Conservation (phyloP, 2,329 filamentous ascomycete genomes). For the Purpureocillium lavendulum region DNA sequence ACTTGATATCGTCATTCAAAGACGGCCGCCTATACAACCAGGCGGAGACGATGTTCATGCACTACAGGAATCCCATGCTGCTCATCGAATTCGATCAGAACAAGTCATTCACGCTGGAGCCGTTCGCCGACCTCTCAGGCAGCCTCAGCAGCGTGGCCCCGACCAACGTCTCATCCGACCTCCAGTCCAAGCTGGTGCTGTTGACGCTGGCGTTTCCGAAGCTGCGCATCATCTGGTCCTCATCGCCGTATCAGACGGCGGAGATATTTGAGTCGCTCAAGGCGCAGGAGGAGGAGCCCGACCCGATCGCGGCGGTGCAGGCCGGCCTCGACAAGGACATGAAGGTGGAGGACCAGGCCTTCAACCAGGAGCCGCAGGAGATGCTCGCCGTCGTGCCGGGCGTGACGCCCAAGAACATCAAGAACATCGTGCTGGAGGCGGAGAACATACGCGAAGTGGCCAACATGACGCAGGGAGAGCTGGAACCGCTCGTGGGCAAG, state of each 20-base stretch:
- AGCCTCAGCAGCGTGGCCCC: conserved; percentile 55
- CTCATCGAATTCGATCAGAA: conserved; percentile 97
- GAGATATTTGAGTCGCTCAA: conserved; percentile 96
- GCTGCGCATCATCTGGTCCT: conserved; percentile 89
- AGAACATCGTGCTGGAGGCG: conserved; percentile 61
- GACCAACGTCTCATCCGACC: conserved; percentile 53
- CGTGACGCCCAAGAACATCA: conserved; percentile 70
- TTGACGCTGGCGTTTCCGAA: conserved; percentile 86
- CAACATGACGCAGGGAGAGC: conserved; percentile 69
- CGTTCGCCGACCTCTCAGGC: conserved; percentile 59
- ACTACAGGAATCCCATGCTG: conserved; percentile 85
- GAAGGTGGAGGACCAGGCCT: conserved; percentile 58
- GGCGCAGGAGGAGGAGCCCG: conserved; percentile 79
- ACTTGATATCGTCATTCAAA: conserved; percentile 84
- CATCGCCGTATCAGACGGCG: conserved; percentile 87
- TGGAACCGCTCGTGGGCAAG: conserved; percentile 67
- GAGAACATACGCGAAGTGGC: conserved; percentile 75
- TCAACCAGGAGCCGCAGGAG: conserved; percentile 81
- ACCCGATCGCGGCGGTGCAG: conserved; percentile 78
- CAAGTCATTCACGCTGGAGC: conserved; percentile 91
- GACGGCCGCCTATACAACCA: conserved; percentile 90
- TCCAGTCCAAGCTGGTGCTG: conserved; percentile 87
- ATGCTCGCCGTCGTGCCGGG: conserved; percentile 84
- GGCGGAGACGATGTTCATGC: conserved; percentile 85
- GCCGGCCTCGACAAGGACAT: conserved; percentile 58